phyloP scores from a whole-genome alignment of 176 grass and related monocot species.

The Microstegium vimineum region DNA sequence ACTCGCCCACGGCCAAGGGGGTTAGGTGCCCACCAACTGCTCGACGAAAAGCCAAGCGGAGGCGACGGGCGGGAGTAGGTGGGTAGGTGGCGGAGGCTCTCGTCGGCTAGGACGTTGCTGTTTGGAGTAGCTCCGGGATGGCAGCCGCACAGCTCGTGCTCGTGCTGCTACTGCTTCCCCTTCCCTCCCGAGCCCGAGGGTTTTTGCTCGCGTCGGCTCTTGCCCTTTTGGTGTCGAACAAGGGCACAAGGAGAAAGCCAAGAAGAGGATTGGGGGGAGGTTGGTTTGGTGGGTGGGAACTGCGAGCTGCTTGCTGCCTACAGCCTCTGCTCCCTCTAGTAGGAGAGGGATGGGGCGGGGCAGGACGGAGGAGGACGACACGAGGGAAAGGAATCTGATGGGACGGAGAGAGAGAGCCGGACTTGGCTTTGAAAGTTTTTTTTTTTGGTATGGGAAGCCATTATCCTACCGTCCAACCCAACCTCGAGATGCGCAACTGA shows the following conservation, averaged over 20 bases:
- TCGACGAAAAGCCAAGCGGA: constrained; percentile 16
- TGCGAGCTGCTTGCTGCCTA: neutral
- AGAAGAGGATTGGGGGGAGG: neutral
- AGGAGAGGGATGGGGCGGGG: neutral
- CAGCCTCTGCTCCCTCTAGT: neutral
- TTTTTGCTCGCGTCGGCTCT: neutral
- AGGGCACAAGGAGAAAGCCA: neutral
- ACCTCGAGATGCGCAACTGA: too few relatives aligned
- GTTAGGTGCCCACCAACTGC: constrained; percentile 38
- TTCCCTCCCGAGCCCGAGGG: neutral
- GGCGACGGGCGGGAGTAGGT: neutral
- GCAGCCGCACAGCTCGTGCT: constrained; percentile 34
- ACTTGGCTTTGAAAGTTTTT: too few relatives aligned
- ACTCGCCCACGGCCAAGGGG: neutral
- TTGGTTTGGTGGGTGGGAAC: constrained; percentile 29
- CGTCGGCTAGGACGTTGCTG: constrained; percentile 51
- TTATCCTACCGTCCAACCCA: too few relatives aligned
- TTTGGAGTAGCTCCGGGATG: constrained; percentile 27
- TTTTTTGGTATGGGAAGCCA: too few relatives aligned
- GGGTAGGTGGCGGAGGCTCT: constrained; percentile 27
- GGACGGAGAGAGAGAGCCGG: neutral
- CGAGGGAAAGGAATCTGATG: neutral
- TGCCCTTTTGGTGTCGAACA: neutral
- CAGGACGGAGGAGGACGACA: neutral
- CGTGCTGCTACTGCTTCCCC: neutral